Percentiles rank a stretch among this genome's conserved stretches.
Conservation (phyloP, 345 rosid genomes). For the Citrus medica region DNA sequence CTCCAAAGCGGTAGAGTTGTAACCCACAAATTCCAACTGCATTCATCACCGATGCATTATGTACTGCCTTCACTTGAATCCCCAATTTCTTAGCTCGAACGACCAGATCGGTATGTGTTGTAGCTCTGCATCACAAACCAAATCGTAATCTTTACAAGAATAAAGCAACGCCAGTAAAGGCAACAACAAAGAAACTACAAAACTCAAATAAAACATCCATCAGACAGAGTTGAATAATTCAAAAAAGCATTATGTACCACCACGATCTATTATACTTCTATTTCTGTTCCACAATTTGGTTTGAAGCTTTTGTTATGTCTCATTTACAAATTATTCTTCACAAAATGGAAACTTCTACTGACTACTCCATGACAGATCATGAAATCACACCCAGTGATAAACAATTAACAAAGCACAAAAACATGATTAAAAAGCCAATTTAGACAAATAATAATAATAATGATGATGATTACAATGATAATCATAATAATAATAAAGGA, state of each 20-base stretch:
- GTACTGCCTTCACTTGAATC: slow-evolving; percentile 69
- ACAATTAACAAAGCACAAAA: neutral
- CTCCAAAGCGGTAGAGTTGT: slow-evolving; percentile 91
- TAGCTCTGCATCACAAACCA: slow-evolving; percentile 56
- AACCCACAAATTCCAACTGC: slow-evolving; percentile 88
- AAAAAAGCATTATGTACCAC: neutral
- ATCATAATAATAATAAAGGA: neutral
- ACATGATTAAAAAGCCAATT: neutral
- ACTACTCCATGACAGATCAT: neutral
- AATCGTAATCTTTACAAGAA: neutral
- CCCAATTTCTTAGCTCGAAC: slow-evolving; percentile 82
- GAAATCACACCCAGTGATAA: neutral
- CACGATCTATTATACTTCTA: too few species aligned
- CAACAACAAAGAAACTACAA: neutral
- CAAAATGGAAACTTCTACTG: neutral
- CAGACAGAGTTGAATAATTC: neutral
- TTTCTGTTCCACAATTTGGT: too few species aligned
- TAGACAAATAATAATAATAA: neutral
- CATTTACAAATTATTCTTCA: neutral
- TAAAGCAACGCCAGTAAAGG: neutral
- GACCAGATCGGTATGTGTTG: slow-evolving; percentile 89
- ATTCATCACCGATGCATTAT: slow-evolving; percentile 94
- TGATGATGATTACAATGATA: too few species aligned
- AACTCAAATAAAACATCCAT: neutral
- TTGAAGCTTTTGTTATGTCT: neutral